Conservation (phyloP, 2,329 filamentous ascomycete species). For the Colletotrichum aenigma region DNA sequence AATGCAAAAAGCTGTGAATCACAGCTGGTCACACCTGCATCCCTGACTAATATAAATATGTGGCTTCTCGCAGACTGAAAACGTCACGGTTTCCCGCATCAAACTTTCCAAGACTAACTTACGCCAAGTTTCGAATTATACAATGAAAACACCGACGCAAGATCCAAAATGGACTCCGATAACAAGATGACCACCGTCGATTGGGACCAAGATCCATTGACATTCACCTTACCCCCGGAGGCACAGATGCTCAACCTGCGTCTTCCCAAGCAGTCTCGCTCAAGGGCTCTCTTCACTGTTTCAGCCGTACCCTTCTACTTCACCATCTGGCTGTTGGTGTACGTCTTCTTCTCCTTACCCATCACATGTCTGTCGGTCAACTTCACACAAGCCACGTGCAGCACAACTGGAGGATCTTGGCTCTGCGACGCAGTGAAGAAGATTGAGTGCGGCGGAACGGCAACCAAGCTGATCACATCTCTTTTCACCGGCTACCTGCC, state of each 20-base stretch:
- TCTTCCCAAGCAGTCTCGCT: not conserved
- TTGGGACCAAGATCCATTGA: not conserved
- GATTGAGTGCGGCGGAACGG: not conserved
- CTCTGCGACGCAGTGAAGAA: not conserved
- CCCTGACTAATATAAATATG: not conserved
- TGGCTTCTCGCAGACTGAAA: fast-evolving
- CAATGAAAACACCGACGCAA: not conserved
- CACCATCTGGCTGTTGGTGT: not conserved
- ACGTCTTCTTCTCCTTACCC: not conserved
- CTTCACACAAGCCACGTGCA: not conserved
- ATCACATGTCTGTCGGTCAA: not conserved
- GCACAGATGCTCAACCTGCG: not conserved
- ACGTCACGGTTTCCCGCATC: not conserved
- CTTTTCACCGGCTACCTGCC: not conserved
- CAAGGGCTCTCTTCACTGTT: not conserved
- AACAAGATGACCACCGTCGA: not conserved
- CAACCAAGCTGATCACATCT: not conserved
- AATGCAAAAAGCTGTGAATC: not conserved
- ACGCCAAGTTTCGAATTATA: not conserved
- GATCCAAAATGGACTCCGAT: not conserved
- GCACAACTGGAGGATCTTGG: not conserved
- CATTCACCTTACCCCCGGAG: not conserved
- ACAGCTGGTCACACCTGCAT: not conserved
- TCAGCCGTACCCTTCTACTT: not conserved
- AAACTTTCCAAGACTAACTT: not conserved